Conservation (phyloP, 2,329 filamentous ascomycete species). For the Neopestalotiopsis clavispora region DNA sequence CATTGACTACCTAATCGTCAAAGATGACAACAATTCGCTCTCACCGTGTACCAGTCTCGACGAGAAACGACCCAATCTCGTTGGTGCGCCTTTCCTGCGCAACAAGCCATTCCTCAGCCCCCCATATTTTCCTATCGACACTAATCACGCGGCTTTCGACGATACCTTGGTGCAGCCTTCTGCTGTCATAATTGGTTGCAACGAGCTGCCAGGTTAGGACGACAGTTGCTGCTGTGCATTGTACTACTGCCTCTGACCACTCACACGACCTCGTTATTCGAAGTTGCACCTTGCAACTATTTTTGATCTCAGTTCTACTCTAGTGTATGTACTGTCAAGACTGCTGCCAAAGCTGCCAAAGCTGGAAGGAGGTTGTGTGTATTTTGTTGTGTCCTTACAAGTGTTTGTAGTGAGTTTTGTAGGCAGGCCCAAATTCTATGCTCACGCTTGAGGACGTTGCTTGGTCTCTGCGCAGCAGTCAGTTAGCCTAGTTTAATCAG, state of each 20-base stretch:
- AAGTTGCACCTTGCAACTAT: no score
- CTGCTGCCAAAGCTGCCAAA: no score
- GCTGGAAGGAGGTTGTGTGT: no score
- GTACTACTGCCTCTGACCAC: no score
- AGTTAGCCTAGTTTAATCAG: neutral
- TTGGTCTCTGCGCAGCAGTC: neutral
- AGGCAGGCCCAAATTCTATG: no score
- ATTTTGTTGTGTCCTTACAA: no score
- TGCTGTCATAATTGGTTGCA: neutral
- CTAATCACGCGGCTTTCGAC: neutral
- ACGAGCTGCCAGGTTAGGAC: neutral
- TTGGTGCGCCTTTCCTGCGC: slow-evolving; percentile 9
- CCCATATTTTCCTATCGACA: slow-evolving; percentile 6
- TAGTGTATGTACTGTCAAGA: no score
- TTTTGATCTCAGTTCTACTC: no score
- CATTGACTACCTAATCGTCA: neutral
- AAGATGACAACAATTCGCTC: neutral
- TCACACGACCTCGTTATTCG: no score
- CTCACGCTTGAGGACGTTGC: no score
- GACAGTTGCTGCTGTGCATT: no score
- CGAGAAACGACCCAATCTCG: slow-evolving; percentile 24
- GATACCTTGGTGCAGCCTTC: neutral
- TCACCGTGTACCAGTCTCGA: neutral
- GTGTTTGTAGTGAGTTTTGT: no score
- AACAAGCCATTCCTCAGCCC: slow-evolving; percentile 10